Percentiles rank a stretch among this genome's conserved stretches.
Evolutionary conservation across 2,329 filamentous ascomycete genomes (phyloP).

Genomic region (Fusarium beomiforme): DNA sequence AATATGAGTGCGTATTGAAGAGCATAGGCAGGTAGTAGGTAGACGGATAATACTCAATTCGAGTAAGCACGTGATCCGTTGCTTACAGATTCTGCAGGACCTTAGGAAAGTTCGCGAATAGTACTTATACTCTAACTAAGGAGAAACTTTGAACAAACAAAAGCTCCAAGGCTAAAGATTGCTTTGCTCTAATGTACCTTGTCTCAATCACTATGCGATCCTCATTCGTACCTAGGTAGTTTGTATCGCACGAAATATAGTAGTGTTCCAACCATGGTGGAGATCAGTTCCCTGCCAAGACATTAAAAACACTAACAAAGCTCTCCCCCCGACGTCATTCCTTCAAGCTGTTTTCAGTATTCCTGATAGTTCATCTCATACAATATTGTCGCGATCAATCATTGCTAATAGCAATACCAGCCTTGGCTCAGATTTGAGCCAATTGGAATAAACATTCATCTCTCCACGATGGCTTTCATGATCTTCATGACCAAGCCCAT

Average conservation of each 20-base stretch:
- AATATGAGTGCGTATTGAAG: background rate
- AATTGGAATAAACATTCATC: background rate
- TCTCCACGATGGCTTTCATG: background rate
- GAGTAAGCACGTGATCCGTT: background rate
- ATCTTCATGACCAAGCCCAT: background rate
- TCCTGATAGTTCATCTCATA: background rate
- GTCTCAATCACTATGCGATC: background rate
- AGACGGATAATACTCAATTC: background rate
- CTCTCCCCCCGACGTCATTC: slow-evolving; percentile 20
- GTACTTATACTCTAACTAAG: background rate
- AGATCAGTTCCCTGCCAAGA: background rate
- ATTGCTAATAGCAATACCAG: background rate
- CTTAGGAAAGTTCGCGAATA: background rate
- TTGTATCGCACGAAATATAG: background rate
- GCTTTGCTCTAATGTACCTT: background rate
- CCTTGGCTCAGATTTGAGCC: background rate
- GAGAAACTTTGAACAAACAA: background rate
- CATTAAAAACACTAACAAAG: background rate
- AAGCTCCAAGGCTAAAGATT: background rate
- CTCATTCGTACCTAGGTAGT: background rate
- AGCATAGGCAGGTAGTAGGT: background rate
- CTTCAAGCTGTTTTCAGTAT: background rate
- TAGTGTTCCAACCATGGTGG: slow-evolving; percentile 20
- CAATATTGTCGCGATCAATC: background rate
- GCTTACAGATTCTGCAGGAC: background rate